Evolutionary conservation across 768 basidiomycete genomes (phyloP).

Genomic region (Amanita exitialis): DNA sequence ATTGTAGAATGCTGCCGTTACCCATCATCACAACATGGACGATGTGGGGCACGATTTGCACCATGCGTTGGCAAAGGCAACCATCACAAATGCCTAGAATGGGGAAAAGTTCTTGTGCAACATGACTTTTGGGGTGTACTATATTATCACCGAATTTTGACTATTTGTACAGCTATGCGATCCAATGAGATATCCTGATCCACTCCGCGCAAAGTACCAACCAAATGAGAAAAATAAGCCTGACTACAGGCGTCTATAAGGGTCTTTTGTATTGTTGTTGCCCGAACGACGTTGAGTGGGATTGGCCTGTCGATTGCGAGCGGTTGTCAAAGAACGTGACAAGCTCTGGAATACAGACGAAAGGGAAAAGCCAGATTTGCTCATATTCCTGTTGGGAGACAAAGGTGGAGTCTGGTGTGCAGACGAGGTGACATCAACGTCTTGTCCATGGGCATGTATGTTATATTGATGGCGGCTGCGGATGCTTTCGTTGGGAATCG

Average conservation of each 20-base stretch:
- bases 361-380: slow-evolving; percentile 3
- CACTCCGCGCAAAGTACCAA: background rate
- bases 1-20: slow-evolving; percentile 3
- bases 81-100: slow-evolving; percentile 6
- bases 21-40: slow-evolving; percentile 5
- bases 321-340: slow-evolving; percentile 2
- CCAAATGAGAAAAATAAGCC: background rate
- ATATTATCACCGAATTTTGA: background rate
- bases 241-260: background rate
- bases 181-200: background rate
- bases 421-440: background rate
- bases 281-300: background rate
- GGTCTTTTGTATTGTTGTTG: background rate
- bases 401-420: background rate
- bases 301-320: background rate
- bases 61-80: background rate
- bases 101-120: no score
- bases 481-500: background rate
- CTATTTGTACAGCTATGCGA: background rate
- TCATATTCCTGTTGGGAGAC: background rate
- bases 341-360: background rate
- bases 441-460: background rate
- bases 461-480: background rate
- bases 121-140: no score
- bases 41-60: background rate